Evolutionary conservation across 805 yeast species (phyloP).

Genomic region (Wickerhamomyces chaumierensis): DNA sequence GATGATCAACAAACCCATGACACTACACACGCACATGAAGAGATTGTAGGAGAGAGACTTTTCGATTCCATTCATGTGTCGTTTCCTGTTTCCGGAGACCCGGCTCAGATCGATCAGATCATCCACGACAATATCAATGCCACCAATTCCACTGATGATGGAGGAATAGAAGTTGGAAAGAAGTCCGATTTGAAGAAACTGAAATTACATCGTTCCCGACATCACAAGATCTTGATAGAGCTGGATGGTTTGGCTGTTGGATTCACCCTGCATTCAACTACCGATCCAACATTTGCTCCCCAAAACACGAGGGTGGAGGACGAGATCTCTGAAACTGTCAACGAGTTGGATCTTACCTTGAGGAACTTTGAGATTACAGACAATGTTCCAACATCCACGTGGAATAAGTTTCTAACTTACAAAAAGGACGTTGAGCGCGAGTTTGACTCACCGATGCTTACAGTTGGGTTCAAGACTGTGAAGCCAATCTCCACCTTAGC

Average conservation of each 20-base stretch:
- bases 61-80: constrained; percentile 76
- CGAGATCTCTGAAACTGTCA: constrained; percentile 34
- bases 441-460: constrained; percentile 52
- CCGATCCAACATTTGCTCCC: constrained; percentile 30
- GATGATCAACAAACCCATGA: no score
- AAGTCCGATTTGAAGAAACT: constrained; percentile 29
- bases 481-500: constrained; percentile 53
- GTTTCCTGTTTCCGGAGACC: constrained; percentile 34
- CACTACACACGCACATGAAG: no score
- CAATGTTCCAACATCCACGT: constrained; percentile 76
- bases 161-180: constrained; percentile 14
- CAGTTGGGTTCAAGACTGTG: constrained; percentile 40
- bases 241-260: constrained; percentile 39
- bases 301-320: constrained; percentile 4
- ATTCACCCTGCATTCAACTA: constrained; percentile 32
- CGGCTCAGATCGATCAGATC: constrained; percentile 33
- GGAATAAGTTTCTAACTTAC: constrained; percentile 75
- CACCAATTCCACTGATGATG: not conserved
- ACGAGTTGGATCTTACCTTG: constrained; percentile 35
- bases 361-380: constrained; percentile 55
- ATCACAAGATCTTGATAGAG: constrained; percentile 48
- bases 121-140: constrained; percentile 37
- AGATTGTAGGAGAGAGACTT: constrained; percentile 46
- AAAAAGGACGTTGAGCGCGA: constrained; percentile 62
- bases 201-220: constrained; percentile 51